A percentile compares a stretch with the other conserved stretches of the same genome.
These are phyloP conservation scores for Verruconis gallopava DNA, from an alignment of 2,329 filamentous ascomycete genomes.

Conservation along the genomic window DNA sequence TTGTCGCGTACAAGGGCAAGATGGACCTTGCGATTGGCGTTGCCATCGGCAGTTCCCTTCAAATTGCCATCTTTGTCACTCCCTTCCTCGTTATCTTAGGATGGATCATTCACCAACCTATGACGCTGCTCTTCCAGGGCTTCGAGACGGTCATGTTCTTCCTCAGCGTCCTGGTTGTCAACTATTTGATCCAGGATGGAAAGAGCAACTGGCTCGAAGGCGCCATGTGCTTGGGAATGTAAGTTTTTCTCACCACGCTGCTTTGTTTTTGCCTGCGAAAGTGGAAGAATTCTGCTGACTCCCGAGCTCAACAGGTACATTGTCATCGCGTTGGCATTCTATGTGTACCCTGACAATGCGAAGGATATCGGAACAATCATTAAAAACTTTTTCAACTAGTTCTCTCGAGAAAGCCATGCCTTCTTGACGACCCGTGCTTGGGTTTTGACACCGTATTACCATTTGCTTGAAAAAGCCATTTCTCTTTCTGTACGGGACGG, in stretches of 20 bases:
- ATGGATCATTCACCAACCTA: constrained; percentile 39
- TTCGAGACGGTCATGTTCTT: constrained; percentile 85
- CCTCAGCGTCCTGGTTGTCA: constrained; percentile 72
- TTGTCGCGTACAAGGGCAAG: constrained; percentile 43
- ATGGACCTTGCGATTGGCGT: constrained; percentile 45
- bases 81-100: constrained; percentile 44
- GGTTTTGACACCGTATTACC: too few relatives aligned
- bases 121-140: constrained; percentile 69
- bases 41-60: constrained; percentile 40
- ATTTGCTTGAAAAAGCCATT: too few relatives aligned
- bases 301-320: constrained; percentile 30
- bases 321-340: constrained; percentile 48
- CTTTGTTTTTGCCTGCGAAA: neutral
- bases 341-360: constrained; percentile 45
- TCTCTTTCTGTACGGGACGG: too few relatives aligned
- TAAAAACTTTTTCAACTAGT: constrained; percentile 7
- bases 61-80: constrained; percentile 45
- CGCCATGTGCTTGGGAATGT: constrained; percentile 41
- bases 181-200: constrained; percentile 75
- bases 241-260: constrained; percentile 14
- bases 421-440: too few relatives aligned
- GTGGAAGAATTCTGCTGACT: neutral
- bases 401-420: too few relatives aligned
- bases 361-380: constrained; percentile 15
- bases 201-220: constrained; percentile 81